Base-by-base conservation (phyloP, 352 stramenopile genomes). In the Thalassiosira mediterranea region DNA sequence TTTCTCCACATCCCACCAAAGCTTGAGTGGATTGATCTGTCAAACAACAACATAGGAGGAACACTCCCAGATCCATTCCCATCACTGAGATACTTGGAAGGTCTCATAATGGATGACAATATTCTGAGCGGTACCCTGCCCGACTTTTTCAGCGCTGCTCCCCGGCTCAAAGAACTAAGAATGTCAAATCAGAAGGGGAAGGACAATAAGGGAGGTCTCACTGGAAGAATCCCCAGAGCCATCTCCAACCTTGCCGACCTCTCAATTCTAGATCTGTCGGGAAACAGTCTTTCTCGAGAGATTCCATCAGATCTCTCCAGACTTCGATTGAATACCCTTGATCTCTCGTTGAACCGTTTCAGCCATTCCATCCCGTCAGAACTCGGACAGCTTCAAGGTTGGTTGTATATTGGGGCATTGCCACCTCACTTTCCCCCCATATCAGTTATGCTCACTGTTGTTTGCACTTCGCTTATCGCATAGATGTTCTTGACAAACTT, bases 1-100 rank as follows among this genome's bases (percentile, higher is more conserved):
- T 53, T 53, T 7, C 21, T 28, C 15, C 5, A 53, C 21, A n/a
- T 53, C 15, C 44, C 44, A 11, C 44, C 44, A 19, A 53, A 53
- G 4, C 44, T 53, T n/a, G 8, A 29, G 5, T n/a, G 19, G 19
- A 25, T 53, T 8, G 5, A 10, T 19, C 21, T 53, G 4, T 19
- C 44, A 5, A 53, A 53, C 19, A 53, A 53, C 19, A 11, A 5
- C 15, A 25, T 53, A 29, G 7, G 44, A 53, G 44, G 44, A 10
- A 21, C 44, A n/a, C 21, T 53, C 21, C 44, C 44, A 29, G 19
- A 19, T 29, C 15, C 44, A 25, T 53, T 53, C 15, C 15, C 15
- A 7, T 25, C 44, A 28, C 17, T 53, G 15, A 28, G 19, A 5
- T 21, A n/a, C 21, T 28, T 53, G 21, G 34, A 42, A 42, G 34